Evolutionary conservation across 2,329 filamentous ascomycete genomes (phyloP).

Genomic region (Venturia aucupariae): DNA sequence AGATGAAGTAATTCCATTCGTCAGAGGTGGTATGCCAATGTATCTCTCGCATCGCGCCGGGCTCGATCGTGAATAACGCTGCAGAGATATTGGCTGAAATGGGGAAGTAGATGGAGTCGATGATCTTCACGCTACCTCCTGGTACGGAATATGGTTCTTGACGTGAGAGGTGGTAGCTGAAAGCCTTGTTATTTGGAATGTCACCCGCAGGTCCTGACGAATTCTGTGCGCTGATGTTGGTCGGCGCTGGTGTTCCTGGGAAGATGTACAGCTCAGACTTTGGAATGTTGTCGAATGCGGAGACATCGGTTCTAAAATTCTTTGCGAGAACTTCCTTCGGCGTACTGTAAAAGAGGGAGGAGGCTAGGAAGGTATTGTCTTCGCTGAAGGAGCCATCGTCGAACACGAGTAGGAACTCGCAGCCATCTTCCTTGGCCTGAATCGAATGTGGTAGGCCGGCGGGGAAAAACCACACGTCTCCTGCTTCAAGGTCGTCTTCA

Average conservation of each 20-base stretch:
- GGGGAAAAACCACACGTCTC: conserved; percentile 76
- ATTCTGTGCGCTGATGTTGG: conserved; percentile 57
- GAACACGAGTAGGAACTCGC: conserved; percentile 55
- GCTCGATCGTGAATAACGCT: conserved; percentile 61
- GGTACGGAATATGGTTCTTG: conserved; percentile 57
- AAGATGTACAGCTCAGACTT: conserved; percentile 65
- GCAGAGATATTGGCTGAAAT: conserved; percentile 65
- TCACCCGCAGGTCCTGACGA: conserved; percentile 57
- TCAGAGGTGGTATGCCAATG: conserved; percentile 76
- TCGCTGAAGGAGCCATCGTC: conserved; percentile 51
- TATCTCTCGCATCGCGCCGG: conserved; percentile 66
- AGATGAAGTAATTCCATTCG: conserved; percentile 74
- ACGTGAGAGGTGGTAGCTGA: conserved; percentile 62
- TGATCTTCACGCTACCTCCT: conserved; percentile 63
- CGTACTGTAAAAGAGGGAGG: conserved; percentile 65
- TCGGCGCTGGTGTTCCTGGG: conserved; percentile 54
- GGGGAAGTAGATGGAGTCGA: conserved; percentile 65
- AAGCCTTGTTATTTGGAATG: conserved; percentile 37
- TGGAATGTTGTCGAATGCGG: conserved; percentile 61
- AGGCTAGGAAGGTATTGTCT: conserved; percentile 62
- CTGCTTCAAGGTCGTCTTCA: conserved; percentile 65
- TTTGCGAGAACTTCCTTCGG: conserved; percentile 63
- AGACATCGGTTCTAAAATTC: conserved; percentile 64
- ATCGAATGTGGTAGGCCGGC: conserved; percentile 68
- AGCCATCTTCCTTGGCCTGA: conserved; percentile 50